Evolutionary conservation across 495 filamentous ascomycete genomes (phyloP), one percentile per base, ranked within the genome.

Genomic region (Penicillium salamii): DNA sequence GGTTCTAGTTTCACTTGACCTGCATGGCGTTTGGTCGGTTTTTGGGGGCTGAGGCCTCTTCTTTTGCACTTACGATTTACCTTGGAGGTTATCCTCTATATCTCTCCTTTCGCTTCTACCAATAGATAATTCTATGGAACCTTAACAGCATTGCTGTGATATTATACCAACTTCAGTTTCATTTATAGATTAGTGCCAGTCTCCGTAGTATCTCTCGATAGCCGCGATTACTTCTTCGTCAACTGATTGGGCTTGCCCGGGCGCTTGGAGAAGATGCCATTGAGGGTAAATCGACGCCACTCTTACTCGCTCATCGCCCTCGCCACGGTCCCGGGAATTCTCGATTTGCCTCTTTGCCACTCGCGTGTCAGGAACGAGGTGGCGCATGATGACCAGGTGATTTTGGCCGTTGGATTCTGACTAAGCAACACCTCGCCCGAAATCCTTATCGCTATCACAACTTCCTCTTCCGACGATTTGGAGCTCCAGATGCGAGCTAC

Each of bases 21-120:
- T 65, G 65, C 62, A 65, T 65, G 72, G 72, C 72, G 72, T 75
- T 75, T 46, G 70, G 61, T 67, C 59, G 61, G 58, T 65, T 72
- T 55, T 53, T 66, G 46, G 59, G 62, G 52, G 61, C 61, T 57
- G 53, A 56, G 61, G 61, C 55, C 57, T 62, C 56, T 52, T n/a
- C n/a, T n/a, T n/a, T n/a, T n/a, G n/a, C n/a, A n/a, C n/a, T n/a
- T 48, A 52, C 46, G 41, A 35, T 52, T 55, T 65, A 53, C 51
- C 54, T 53, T 53, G 55, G 18, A 35, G 43, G 31, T 24, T 48
- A 48, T 52, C 49, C 34, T 48, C 50, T 43, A 51, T 49, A 41
- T 59, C 60, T 61, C 49, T 64, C 65, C 62, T 59, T 57, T 62
- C 54, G 38, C 54, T 45, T 43, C 46, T 31, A 20, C 36, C 24